Base-by-base conservation (phyloP, 2,329 filamentous ascomycete species). In the Pseudocercospora vitis region DNA sequence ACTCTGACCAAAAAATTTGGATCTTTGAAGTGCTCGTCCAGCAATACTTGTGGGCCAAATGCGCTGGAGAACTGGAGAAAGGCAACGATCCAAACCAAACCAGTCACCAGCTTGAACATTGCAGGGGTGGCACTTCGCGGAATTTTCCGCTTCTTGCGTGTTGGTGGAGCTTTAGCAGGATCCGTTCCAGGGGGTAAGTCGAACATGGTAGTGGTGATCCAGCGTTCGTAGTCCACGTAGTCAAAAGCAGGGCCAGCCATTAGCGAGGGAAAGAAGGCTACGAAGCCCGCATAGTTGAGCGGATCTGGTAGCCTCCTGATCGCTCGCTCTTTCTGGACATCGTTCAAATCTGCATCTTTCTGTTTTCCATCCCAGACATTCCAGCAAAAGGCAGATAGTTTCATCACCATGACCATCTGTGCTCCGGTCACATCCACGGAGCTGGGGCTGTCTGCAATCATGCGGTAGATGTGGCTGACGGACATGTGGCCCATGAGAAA, bases 391-490 rank as follows among this genome's bases (percentile, higher is more conserved):
- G 92, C 88, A 18, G 86, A 90, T 29, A 99, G 83, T 69, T 99
- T 99, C 90, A 99, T 99, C 59, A 97, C 86, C 63, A 97, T 75
- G 28, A 99, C 94, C 94, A 99, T 99, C 72, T 99, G 94, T 1
- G 92, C 91, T 56, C 81, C 91, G 0, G 92, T 96, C 63, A 99
- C 91, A 70, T 99, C 94, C 55, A 96, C 79, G 1, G 76, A 73
- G 32, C 81, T 78, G 0, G 88, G 82, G 57, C 83, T 79, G 63
- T 87, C 79, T 32, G 81, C 75, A 32, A 85, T 81, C 71, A 95
- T 90, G 32, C 95, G 88, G 53, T 83, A 77, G 58, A 99, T 86
- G 71, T 99, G 94, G 70, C 84, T 95, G 65, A 92, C 71, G 40
- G 91, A 92, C 87, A 97, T 89, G 74, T 99, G 92, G 51, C 86